Evolutionary conservation across 176 grass and related monocot species (phyloP).

Genomic region (Cymbopogon citratus): DNA sequence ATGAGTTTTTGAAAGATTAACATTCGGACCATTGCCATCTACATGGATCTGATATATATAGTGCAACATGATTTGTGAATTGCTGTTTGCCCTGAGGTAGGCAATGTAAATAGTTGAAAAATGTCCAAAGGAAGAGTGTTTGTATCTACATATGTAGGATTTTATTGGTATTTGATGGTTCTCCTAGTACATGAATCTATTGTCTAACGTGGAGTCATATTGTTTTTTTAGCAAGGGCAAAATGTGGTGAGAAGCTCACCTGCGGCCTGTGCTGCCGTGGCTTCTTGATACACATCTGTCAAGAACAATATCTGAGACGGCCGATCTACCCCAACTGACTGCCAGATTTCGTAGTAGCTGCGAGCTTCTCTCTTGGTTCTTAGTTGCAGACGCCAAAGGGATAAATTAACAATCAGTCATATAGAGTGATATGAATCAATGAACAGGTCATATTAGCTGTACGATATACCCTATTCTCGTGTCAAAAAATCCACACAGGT

Average conservation of each 20-base stretch:
- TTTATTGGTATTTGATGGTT: not conserved
- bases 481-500: conserved; percentile 88
- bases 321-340: conserved; percentile 61
- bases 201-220: not conserved
- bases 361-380: conserved; percentile 68
- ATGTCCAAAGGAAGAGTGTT: not conserved
- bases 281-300: conserved; percentile 79
- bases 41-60: not conserved
- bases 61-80: not conserved
- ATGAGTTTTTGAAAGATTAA: not conserved
- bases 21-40: not conserved
- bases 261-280: conserved; percentile 71
- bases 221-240: not conserved
- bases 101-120: not conserved
- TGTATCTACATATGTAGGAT: not conserved
- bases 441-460: not conserved
- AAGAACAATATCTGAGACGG: conserved; percentile 82
- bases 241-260: conserved; percentile 22
- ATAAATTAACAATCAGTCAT: not conserved
- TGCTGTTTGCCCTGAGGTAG: not conserved
- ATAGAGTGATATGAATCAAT: not conserved
- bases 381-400: not conserved
- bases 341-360: conserved; percentile 84
- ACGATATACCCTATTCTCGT: conserved; percentile 58
- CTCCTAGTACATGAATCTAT: not conserved